phyloP scores from a whole-genome alignment of 306 rosid species.

The Lablab purpureus region DNA sequence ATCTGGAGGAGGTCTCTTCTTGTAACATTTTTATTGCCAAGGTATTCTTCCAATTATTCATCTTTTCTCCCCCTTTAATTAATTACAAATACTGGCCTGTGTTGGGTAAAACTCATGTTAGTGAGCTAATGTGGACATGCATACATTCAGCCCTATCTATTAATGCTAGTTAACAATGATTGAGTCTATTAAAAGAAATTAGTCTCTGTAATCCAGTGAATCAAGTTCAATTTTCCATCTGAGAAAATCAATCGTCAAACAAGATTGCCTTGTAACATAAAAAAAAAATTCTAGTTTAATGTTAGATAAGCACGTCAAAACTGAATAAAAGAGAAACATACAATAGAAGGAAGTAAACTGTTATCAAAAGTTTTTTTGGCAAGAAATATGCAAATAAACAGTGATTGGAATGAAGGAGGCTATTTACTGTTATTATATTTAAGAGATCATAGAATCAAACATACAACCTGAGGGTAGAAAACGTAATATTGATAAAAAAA shows the following conservation, averaged over 20 bases:
- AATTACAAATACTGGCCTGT: neutral
- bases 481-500: neutral
- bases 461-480: neutral
- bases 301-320: no score
- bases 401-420: neutral
- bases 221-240: no score
- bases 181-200: no score
- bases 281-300: no score
- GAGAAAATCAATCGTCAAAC: no score
- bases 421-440: neutral
- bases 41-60: conserved; percentile 49
- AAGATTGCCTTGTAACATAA: no score
- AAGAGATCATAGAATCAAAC: conserved; percentile 5
- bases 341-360: neutral
- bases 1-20: conserved; percentile 91
- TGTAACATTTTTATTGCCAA: conserved; percentile 84
- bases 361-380: neutral
- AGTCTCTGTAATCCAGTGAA: no score
- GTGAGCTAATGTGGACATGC: no score
- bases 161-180: no score
- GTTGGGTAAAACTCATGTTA: no score
- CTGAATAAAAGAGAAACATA: no score
- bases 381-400: neutral
- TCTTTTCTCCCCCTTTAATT: neutral
- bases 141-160: no score